Evolutionary conservation across 306 rosid genomes (phyloP), one percentile per base, ranked within the genome.

Genomic region (Rosa chinensis): DNA sequence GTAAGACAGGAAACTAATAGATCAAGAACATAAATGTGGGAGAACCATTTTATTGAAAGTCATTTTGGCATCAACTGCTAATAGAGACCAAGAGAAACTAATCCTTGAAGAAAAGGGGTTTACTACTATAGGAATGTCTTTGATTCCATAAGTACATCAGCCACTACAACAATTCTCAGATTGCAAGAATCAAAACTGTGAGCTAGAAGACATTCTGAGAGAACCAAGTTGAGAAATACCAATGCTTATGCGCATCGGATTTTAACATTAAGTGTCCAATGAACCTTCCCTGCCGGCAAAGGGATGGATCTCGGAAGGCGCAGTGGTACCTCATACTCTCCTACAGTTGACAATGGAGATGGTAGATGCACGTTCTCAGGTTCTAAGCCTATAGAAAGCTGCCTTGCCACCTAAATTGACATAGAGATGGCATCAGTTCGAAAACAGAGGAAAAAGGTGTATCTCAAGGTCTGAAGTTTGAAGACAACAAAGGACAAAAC

Each of bases 311-410:
- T 94, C 0, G 98, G 98, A 56, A 94, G 85, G 58, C 90, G 93
- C 72, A 94, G 81, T 13, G 94, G 93, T 87, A 92, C 92, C 81
- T 92, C 95, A 76, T 87, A 89, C 85, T 92, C 97, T 75, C 98
- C 97, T 72, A 93, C 73, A 0, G 82, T 83, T 0, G 89, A 79
- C 82, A 94, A 76, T 70, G 94, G 92, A 10, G 79, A 17, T n/a
- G 91, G 85, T 64, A 92, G 88, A 52, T 84, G 87, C 61, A 90
- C 67, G 56, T 90, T 90, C 44, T 88, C 92, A 1, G 89, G 89
- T n/a, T 86, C 79, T 68, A 94, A 78, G 77, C 79, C 92, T 77
- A 94, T 89, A 66, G 66, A 85, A 13, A 94, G 88, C 78, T 91
- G 97, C 81, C 97, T 88, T 72, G 92, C 93, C 84, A 92, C 97